Percentiles rank a stretch among this genome's conserved stretches.
Conservation (phyloP, 179 eudicot genomes). For the Carnegiea gigantea region DNA sequence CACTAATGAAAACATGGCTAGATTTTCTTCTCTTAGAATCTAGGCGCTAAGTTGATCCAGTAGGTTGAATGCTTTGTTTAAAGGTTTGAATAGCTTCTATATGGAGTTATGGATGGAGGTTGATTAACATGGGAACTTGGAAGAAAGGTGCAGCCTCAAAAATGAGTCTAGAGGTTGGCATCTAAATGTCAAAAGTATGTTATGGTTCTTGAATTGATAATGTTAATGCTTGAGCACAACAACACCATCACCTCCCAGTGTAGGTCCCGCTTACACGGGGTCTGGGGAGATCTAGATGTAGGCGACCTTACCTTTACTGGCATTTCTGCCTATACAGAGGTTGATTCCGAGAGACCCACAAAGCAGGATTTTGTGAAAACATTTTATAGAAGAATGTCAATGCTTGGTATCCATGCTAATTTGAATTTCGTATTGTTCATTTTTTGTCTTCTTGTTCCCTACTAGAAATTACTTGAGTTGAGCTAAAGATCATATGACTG, state of each 20-base stretch:
- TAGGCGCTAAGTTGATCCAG: neutral
- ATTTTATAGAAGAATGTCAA: neutral
- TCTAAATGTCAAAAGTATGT: neutral
- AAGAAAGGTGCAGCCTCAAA: neutral
- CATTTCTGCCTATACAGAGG: too few species aligned
- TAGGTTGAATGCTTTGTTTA: neutral
- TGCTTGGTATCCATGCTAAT: neutral
- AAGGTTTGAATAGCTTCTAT: neutral
- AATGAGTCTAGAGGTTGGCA: neutral
- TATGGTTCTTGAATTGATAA: neutral
- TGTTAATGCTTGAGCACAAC: neutral
- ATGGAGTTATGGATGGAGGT: neutral
- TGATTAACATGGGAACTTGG: neutral
- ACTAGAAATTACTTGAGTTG: neutral
- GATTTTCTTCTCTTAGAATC: neutral
- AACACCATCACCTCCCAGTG: too few species aligned
- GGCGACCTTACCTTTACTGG: too few species aligned
- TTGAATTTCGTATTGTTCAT: neutral
- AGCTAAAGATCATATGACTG: neutral
- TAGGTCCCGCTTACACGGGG: too few species aligned
- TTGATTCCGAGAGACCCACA: too few species aligned
- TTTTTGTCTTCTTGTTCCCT: neutral
- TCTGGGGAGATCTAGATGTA: too few species aligned
- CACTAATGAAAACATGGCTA: too few species aligned
- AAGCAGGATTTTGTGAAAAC: too few species aligned